Evolutionary conservation across 1,284 basidiomycete genomes (phyloP).

Genomic region (Leccinum fuscescens): DNA sequence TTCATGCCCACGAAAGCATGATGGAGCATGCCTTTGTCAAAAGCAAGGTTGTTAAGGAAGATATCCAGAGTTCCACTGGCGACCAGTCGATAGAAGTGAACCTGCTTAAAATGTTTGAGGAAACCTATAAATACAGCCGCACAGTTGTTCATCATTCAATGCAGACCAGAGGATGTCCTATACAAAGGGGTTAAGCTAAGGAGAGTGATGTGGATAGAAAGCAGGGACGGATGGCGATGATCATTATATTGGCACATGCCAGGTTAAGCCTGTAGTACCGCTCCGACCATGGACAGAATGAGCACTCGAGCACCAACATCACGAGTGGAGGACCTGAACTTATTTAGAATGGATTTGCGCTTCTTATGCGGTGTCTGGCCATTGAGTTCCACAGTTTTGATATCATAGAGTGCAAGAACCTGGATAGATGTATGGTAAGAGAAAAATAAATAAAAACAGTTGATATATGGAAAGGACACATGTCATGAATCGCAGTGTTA

Average conservation of each 20-base stretch:
- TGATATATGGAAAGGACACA: not conserved
- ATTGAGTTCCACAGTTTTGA: slow-evolving; percentile 13
- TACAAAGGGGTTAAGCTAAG: too few species aligned
- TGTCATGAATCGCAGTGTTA: not conserved
- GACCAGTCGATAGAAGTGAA: too few species aligned
- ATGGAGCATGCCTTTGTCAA: too few species aligned
- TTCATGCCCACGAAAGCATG: too few species aligned
- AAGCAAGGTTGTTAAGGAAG: too few species aligned
- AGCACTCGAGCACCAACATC: slow-evolving; percentile 8
- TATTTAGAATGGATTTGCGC: not conserved
- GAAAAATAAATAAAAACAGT: not conserved
- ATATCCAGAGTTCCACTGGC: too few species aligned
- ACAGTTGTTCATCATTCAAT: too few species aligned
- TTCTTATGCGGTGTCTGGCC: not conserved
- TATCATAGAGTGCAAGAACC: not conserved
- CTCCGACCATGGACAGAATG: slow-evolving; percentile 22
- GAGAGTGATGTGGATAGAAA: not conserved
- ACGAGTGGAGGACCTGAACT: slow-evolving; percentile 1
- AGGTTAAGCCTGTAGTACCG: slow-evolving; percentile 18
- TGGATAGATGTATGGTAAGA: not conserved
- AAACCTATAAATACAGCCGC: too few species aligned
- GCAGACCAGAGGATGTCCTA: slow-evolving; percentile 2
- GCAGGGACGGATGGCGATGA: slow-evolving; percentile 14
- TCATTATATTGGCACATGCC: slow-evolving; percentile 21
- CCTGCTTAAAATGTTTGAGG: too few species aligned